A percentile compares a stretch with the other conserved stretches of the same genome.
Evolutionary conservation across 257 asterid species (phyloP).

Genomic region (Solanum etuberosum): DNA sequence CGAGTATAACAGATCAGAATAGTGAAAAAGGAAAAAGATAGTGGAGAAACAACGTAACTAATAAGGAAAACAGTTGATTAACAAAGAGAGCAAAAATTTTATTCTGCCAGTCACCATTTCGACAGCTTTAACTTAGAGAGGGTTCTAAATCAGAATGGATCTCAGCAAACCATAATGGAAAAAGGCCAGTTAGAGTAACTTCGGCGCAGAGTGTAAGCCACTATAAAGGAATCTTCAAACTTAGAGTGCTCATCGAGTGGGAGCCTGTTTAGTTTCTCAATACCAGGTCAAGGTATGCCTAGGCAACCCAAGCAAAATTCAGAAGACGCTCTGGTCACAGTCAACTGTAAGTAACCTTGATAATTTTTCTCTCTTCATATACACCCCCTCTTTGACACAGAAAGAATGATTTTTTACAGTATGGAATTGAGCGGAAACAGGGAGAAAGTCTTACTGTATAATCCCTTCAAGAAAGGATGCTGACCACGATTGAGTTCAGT

Average conservation of each 20-base stretch:
- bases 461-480: conserved; percentile 79
- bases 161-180: not conserved
- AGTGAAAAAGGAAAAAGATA: no score
- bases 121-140: not conserved
- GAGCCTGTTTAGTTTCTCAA: not conserved
- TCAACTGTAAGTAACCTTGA: not conserved
- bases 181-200: not conserved
- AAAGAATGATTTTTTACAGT: not conserved
- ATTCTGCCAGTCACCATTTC: not conserved
- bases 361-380: not conserved
- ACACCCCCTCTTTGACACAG: not conserved
- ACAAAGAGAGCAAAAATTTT: not conserved
- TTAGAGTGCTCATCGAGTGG: not conserved
- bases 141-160: not conserved
- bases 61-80: not conserved
- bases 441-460: conserved; percentile 41
- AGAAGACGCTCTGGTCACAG: not conserved
- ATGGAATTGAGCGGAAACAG: not conserved
- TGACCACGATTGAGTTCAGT: conserved; percentile 78
- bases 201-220: not conserved
- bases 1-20: no score
- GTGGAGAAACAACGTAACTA: no score
- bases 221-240: not conserved
- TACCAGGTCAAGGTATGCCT: not conserved
- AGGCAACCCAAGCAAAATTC: not conserved